These are phyloP conservation scores for Cryptococcus deneoformans DNA, from an alignment of 1,284 basidiomycete genomes.

Conservation along the genomic window DNA sequence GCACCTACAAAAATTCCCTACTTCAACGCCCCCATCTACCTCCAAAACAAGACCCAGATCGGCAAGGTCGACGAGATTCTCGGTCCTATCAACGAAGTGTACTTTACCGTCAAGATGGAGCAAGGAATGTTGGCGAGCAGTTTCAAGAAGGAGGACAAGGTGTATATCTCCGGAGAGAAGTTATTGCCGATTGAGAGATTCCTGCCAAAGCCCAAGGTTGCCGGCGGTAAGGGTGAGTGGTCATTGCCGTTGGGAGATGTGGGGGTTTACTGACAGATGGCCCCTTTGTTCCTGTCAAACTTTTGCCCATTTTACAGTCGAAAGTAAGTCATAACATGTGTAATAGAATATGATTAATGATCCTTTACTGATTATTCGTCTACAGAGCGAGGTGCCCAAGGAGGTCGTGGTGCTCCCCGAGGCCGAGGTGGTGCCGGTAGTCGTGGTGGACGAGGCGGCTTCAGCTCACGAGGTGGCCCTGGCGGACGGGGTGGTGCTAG, in stretches of 20 bases:
- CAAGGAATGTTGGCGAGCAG: slow-evolving; percentile 92
- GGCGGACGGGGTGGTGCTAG: slow-evolving; percentile 47
- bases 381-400: slow-evolving; percentile 28
- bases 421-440: slow-evolving; percentile 42
- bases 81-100: slow-evolving; percentile 94
- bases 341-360: neutral
- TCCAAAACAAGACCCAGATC: slow-evolving; percentile 94
- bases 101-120: slow-evolving; percentile 97
- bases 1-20: slow-evolving; percentile 91
- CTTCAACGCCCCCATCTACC: slow-evolving; percentile 99
- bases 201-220: slow-evolving; percentile 90
- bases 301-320: slow-evolving; percentile 49
- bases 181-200: slow-evolving; percentile 95
- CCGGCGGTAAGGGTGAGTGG: slow-evolving; percentile 53
- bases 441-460: slow-evolving; percentile 36
- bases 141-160: slow-evolving; percentile 97
- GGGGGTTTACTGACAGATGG: too few species aligned
- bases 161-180: slow-evolving; percentile 96
- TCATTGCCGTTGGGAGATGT: too few species aligned
- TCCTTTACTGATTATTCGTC: neutral
- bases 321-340: slow-evolving; percentile 26
- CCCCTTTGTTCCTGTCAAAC: too few species aligned
- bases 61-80: slow-evolving; percentile 89
- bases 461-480: slow-evolving; percentile 53
- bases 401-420: slow-evolving; percentile 34